Conservation (phyloP, 371 early-diverging fungal species). For the Actinomucor elegans region DNA sequence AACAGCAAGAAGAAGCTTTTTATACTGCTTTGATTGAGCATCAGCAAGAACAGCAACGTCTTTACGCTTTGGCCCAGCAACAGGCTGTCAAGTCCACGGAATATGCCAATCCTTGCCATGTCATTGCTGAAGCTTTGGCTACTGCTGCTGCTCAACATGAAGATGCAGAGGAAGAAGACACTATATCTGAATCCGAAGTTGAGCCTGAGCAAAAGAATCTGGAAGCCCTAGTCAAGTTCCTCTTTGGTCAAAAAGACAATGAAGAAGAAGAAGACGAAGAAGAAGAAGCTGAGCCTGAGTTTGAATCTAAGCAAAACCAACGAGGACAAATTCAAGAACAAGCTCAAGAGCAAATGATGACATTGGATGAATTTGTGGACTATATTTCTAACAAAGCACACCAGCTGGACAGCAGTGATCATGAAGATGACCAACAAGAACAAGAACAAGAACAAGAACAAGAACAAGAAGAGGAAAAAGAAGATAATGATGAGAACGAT, state of each 20-base stretch:
- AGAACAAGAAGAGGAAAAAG: constrained; percentile 7
- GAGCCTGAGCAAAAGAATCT: constrained; percentile 14
- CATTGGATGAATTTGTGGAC: constrained; percentile 1
- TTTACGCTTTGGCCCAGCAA: not conserved
- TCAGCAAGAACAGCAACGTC: not conserved
- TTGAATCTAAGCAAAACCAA: constrained; percentile 2
- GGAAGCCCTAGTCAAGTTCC: not conserved
- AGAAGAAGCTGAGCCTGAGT: constrained; percentile 5
- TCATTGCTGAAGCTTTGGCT: not conserved
- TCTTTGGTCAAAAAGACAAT: constrained; percentile 10
- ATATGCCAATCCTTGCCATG: not conserved
- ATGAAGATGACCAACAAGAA: constrained; percentile 1
- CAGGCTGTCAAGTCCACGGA: not conserved
- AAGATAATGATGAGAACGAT: too few relatives aligned
- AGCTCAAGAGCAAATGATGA: not conserved
- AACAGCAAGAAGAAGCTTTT: not conserved
- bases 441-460: not conserved
- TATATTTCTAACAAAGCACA: constrained; percentile 1
- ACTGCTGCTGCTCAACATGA: not conserved
- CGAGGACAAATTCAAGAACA: not conserved
- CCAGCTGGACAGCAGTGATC: not conserved
- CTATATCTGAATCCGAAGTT: constrained; percentile 1
- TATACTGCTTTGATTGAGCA: not conserved
- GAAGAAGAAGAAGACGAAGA: not conserved
- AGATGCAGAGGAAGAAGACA: not conserved